Evolutionary conservation across 208 protist genomes (phyloP).

Genomic region (Acanthamoeba lenticulata): DNA sequence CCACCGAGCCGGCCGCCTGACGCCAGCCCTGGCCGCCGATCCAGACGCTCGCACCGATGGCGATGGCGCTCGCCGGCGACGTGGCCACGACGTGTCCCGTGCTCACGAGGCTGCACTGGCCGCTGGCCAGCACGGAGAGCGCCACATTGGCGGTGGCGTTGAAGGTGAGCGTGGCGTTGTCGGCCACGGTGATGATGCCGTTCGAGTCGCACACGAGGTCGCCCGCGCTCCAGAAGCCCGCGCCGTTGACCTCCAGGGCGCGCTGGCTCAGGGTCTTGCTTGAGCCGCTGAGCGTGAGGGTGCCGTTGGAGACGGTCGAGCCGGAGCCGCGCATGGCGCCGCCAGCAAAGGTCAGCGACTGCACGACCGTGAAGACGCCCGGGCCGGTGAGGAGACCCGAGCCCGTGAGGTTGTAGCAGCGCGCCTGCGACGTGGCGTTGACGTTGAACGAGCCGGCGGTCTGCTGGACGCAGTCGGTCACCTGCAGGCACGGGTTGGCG

Average conservation of each 20-base stretch:
- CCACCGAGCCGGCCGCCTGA: neutral
- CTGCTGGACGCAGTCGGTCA: constrained; percentile 1
- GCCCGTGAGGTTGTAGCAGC: constrained; percentile 44
- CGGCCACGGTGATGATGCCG: neutral
- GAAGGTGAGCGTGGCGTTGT: neutral
- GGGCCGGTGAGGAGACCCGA: neutral
- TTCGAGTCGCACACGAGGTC: constrained; percentile 57
- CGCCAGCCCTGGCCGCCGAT: constrained; percentile 39
- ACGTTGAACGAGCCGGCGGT: constrained; percentile 17
- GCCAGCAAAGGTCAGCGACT: neutral
- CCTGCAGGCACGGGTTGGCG: neutral
- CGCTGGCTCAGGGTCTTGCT: neutral
- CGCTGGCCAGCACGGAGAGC: neutral
- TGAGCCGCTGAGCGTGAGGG: neutral
- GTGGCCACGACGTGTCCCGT: neutral
- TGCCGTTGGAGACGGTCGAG: neutral
- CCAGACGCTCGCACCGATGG: constrained; percentile 23
- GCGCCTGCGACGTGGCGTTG: constrained; percentile 8
- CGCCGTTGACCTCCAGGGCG: neutral
- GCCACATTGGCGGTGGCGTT: neutral
- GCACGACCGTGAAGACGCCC: constrained; percentile 5
- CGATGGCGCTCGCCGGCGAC: neutral
- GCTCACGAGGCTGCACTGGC: neutral
- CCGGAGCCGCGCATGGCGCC: constrained; percentile 53
- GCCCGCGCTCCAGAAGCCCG: constrained; percentile 3